Conservation (phyloP, 352 stramenopile genomes). For the Phytopythium chamaehyphon region DNA sequence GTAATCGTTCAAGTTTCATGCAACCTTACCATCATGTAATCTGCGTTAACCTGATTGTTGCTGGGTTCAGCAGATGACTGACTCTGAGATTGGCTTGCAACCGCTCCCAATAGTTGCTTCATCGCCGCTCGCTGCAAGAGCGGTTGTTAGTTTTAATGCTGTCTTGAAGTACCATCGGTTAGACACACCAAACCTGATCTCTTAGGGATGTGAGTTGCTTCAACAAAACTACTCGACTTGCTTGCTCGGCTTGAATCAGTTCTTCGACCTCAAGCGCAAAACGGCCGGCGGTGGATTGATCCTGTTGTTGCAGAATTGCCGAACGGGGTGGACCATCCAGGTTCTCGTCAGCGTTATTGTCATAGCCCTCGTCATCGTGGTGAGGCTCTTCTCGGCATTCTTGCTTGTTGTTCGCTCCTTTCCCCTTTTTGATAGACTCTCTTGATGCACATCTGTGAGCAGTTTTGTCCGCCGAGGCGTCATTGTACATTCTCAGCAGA, state of each 20-base stretch:
- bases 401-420: neutral
- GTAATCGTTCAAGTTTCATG: neutral
- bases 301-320: neutral
- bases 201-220: constrained; percentile 50
- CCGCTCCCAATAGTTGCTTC: constrained; percentile 38
- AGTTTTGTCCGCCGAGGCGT: constrained; percentile 28
- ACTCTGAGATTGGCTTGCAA: constrained; percentile 10
- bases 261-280: constrained; percentile 47
- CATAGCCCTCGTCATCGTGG: constrained; percentile 7
- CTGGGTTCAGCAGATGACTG: constrained; percentile 1
- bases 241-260: constrained; percentile 45
- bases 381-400: constrained; percentile 4
- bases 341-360: neutral
- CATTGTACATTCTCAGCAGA: constrained; percentile 63
- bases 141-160: neutral
- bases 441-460: constrained; percentile 9
- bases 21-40: constrained; percentile 17
- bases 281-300: neutral
- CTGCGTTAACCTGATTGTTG: constrained; percentile 19
- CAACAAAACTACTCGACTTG: constrained; percentile 42
- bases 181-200: constrained; percentile 31
- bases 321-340: neutral
- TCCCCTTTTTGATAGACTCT: constrained; percentile 8
- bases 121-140: constrained; percentile 31
- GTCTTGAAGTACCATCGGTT: neutral